Base-by-base conservation (phyloP, 805 yeast genomes). In the Lachancea waltii region DNA sequence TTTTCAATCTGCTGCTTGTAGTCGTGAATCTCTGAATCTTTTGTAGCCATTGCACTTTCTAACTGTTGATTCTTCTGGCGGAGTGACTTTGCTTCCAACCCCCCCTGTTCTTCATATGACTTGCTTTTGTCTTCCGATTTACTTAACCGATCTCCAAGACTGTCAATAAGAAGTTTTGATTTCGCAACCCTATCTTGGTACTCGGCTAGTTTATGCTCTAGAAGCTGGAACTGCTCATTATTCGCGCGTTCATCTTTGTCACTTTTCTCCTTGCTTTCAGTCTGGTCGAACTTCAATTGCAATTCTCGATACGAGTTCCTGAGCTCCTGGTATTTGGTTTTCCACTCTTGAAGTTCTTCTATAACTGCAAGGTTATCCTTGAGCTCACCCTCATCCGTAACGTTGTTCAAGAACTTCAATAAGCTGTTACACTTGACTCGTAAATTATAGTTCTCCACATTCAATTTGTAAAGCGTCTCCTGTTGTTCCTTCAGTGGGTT, bases 401-500 rank as follows among this genome's bases (percentile, higher is more conserved):
- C 56, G 19, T 46, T 50, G 33, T 56, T 56, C 15, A 57, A 38
- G 25, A 56, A 51, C 40, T 56, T 53, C 30, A 52, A 42, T 24
- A 56, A 43, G n/a, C 60, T 51, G 30, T 51, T 51, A 24, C 55
- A 48, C 29, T 54, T 54, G 20, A 57, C 45, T 29, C 53, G 44
- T 29, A 58, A 42, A 36, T 48, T 51, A 30, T 56, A 50, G 35
- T 56, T 58, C 18, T 56, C 60, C 11, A 45, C 49, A 18, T 47
- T 44, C 29, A 55, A 36, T 18, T 43, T 44, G 18, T 48, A 49
- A 18, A 52, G 39, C 28, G 51, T 41, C 13, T 50, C 53, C 34
- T 58, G 58, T 35, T 58, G 62, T 38, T 58, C 60, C 33, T 47
- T 56, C 15, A 59, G 38, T 2, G 64, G 64, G 30, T 58, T 56